phyloP scores from a whole-genome alignment of 257 asterid genomes.

The Solanum pinnatisectum region DNA sequence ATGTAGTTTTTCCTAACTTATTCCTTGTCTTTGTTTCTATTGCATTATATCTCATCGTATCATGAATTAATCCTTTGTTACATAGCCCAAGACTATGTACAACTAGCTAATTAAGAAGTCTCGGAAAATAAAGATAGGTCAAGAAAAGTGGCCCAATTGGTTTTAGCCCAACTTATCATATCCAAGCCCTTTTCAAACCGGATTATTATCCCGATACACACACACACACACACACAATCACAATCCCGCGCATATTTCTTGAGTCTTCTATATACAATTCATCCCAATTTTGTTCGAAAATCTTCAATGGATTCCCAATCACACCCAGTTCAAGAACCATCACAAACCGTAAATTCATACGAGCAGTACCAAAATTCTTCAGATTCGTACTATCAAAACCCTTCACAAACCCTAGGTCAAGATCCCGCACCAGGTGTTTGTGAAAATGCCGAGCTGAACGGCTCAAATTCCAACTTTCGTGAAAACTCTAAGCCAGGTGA shows the following conservation, averaged over 20 bases:
- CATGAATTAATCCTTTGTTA: neutral
- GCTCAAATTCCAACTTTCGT: neutral
- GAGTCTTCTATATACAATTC: neutral
- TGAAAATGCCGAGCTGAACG: neutral
- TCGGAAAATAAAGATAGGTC: neutral
- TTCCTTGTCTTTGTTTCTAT: too few relatives aligned
- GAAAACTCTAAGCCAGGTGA: neutral
- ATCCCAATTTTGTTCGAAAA: neutral
- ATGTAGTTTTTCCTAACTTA: neutral
- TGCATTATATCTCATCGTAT: too few relatives aligned
- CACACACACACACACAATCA: too few relatives aligned
- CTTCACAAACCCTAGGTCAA: constrained; percentile 45
- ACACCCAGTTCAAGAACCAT: constrained; percentile 14
- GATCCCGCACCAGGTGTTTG: neutral
- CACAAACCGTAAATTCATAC: constrained; percentile 3
- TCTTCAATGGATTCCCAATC: constrained; percentile 32
- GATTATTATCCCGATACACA: neutral
- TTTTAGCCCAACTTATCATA: neutral
- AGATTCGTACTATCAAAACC: constrained; percentile 8
- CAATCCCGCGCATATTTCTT: neutral
- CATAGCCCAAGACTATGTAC: too few relatives aligned
- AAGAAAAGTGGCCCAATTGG: neutral
- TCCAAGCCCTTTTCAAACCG: neutral
- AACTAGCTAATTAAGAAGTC: neutral
- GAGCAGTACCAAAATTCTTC: constrained; percentile 3